These are phyloP conservation scores for Fusarium lateritium DNA, from an alignment of 2,329 filamentous ascomycete species.

Conservation along the genomic window DNA sequence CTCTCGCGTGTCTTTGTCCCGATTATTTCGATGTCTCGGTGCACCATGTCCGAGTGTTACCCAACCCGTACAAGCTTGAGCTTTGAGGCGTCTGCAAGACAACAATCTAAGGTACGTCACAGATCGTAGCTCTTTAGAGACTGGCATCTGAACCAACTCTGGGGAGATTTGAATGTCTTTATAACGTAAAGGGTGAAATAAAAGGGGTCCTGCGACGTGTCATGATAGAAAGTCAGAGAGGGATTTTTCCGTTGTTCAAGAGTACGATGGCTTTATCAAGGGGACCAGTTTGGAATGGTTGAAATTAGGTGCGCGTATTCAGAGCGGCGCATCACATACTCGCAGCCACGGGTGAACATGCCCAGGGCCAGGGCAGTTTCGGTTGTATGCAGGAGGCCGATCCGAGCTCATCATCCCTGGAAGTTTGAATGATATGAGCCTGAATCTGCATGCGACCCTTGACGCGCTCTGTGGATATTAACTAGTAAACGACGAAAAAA, in stretches of 20 bases:
- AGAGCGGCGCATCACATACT: constrained; percentile 31
- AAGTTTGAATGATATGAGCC: constrained; percentile 10
- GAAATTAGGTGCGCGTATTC: constrained; percentile 29
- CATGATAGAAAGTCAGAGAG: constrained; percentile 2
- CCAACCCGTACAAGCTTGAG: background rate
- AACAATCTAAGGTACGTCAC: constrained; percentile 35
- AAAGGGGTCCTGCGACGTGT: constrained; percentile 15
- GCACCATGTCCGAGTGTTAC: constrained; percentile 10
- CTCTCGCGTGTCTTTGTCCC: constrained; percentile 36
- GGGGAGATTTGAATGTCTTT: constrained; percentile 43
- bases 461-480: constrained; percentile 11
- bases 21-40: constrained; percentile 34
- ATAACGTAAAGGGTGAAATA: constrained; percentile 12
- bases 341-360: constrained; percentile 17
- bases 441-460: constrained; percentile 3
- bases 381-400: constrained; percentile 33
- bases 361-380: constrained; percentile 17
- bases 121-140: constrained; percentile 3
- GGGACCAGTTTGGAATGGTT: constrained; percentile 39
- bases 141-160: constrained; percentile 31
- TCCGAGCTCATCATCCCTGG: constrained; percentile 19
- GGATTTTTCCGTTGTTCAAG: constrained; percentile 7
- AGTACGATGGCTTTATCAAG: constrained; percentile 11
- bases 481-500: background rate
- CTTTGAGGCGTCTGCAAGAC: constrained; percentile 13